phyloP scores from a whole-genome alignment of 2,329 filamentous ascomycete species.

The Cordyceps cicadae region DNA sequence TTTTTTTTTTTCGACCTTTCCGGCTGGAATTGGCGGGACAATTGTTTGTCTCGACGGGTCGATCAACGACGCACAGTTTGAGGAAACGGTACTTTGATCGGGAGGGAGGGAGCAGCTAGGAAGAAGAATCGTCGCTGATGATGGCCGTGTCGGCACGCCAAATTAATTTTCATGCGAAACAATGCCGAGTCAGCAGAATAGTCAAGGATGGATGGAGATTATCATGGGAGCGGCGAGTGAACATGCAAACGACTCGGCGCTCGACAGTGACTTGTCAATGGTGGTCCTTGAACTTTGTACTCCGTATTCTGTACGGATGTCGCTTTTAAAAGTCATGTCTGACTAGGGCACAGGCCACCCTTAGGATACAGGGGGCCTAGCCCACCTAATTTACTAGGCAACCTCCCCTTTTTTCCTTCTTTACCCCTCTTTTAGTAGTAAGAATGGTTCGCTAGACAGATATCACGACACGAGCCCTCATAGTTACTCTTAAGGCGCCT shows the following conservation, averaged over 20 bases:
- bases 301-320: too few species aligned
- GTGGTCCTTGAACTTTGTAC: too few species aligned
- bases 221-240: not conserved
- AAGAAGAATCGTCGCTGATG: not conserved
- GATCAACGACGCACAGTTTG: not conserved
- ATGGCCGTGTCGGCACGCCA: not conserved
- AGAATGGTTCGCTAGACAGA: too few species aligned
- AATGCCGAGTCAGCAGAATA: not conserved
- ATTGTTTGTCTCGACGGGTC: not conserved
- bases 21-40: not conserved
- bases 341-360: too few species aligned
- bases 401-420: too few species aligned
- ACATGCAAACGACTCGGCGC: not conserved
- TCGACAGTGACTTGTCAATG: too few species aligned
- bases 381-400: too few species aligned
- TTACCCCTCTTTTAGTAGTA: too few species aligned
- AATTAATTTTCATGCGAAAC: not conserved
- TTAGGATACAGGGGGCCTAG: too few species aligned
- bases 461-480: too few species aligned
- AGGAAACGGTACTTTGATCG: not conserved
- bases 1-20: not conserved
- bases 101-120: not conserved
- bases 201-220: not conserved
- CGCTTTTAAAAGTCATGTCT: too few species aligned
- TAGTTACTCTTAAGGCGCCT: too few species aligned